Conservation (phyloP, 495 filamentous ascomycete species). For the Penicillium ochrochloron region DNA sequence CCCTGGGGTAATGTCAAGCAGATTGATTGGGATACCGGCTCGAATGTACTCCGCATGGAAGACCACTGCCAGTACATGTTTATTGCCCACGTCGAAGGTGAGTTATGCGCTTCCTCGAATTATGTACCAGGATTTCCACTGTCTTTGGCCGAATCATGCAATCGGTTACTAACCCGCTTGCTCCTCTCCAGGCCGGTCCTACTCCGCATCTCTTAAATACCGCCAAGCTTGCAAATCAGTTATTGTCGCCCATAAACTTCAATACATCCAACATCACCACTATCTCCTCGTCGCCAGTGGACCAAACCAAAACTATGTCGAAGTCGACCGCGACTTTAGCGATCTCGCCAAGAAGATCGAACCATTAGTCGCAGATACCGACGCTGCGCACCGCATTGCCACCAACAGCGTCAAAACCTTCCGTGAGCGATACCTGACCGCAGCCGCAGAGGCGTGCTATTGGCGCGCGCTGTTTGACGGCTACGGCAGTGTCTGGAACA, state of each 20-base stretch:
- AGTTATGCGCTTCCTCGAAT: background rate
- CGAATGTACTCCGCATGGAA: constrained; percentile 51
- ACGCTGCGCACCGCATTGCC: constrained; percentile 56
- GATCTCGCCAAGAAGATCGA: constrained; percentile 59
- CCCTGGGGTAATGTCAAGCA: constrained; percentile 61
- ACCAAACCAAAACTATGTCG: constrained; percentile 64
- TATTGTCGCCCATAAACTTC: constrained; percentile 55
- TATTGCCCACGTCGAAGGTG: constrained; percentile 62
- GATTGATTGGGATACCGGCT: constrained; percentile 49
- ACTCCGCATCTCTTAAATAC: constrained; percentile 62
- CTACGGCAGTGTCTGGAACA: constrained; percentile 52
- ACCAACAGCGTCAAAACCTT: constrained; percentile 59
- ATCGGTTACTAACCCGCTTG: constrained; percentile 1
- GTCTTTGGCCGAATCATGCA: background rate
- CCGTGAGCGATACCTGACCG: constrained; percentile 61
- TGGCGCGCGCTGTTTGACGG: constrained; percentile 57
- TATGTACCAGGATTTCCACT: no score
- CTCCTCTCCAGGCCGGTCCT: constrained; percentile 43
- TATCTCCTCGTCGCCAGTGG: constrained; percentile 49
- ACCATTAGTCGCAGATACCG: constrained; percentile 46
- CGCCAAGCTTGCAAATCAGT: constrained; percentile 65
- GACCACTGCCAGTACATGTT: constrained; percentile 65
- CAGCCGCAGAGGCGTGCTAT: constrained; percentile 63
- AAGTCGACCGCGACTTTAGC: constrained; percentile 61
- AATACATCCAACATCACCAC: constrained; percentile 52